Base-by-base conservation (phyloP, 345 rosid genomes). In the Aegle marmelos region DNA sequence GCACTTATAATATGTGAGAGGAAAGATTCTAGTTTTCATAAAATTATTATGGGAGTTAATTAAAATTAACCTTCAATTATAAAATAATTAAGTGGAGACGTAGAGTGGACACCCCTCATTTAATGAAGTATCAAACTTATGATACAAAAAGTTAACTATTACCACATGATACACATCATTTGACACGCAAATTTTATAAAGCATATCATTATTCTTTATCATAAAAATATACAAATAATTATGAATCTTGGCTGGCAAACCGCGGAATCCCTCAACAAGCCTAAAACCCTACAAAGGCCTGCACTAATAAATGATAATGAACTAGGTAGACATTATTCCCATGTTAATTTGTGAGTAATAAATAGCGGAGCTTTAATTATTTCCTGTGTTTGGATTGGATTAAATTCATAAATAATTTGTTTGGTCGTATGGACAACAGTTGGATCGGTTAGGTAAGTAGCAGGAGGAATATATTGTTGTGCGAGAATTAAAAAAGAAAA, bases 21-120 rank as follows among this genome's bases (percentile, higher is more conserved):
- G 5, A 34, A 34, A 0, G 7, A 0, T 34, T 34, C 7, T 1
- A 6, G 37, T 0, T 1, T 34, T 0, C 7, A 34, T 34, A 34
- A 34, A 5, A 34, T 1, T 6, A 5, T 34, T 34, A 34, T 34
- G 7, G 5, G 37, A 1, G 7, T 34, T 34, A 34, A 1, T 34
- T 34, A 7, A 34, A 34, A 0, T 34, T 2, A 0, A 0, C 6
- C 7, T 34, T 34, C 37, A 34, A 6, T 34, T 34, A 34, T 34
- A 1, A 34, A 34, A 34, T 34, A 34, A 34, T 5, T 5, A 10
- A 8, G 10, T 7, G 41, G 2, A 37, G 41, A 37, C 0, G 0
- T 8, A 37, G 10, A 37, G 10, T 37, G 10, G 2, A 8, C 41
- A 37, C 7, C 41, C 2, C 10, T 37, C 41, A 37, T 7, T 37